Conservation (phyloP, 176 grass and related monocot species). For the Pharus latifolius region DNA sequence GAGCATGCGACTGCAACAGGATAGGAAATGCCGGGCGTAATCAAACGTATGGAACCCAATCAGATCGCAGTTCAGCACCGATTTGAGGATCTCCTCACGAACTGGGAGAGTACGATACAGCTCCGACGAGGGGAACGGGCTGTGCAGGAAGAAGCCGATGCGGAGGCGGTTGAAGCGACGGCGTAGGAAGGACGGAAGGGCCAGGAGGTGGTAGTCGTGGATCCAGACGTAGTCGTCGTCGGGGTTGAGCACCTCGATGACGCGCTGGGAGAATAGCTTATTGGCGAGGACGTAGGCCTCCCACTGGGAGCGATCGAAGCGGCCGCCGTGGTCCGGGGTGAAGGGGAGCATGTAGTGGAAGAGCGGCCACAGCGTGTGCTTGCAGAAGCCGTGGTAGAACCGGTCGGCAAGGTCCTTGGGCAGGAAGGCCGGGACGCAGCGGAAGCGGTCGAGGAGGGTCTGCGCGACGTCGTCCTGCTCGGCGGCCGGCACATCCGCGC, state of each 20-base stretch:
- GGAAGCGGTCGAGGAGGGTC: constrained; percentile 55
- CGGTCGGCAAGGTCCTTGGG: constrained; percentile 37
- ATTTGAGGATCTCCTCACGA: constrained; percentile 45
- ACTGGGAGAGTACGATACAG: constrained; percentile 46
- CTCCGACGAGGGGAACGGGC: constrained; percentile 42
- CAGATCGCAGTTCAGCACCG: constrained; percentile 47
- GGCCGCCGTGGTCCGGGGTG: constrained; percentile 28
- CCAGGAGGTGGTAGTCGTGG: constrained; percentile 97
- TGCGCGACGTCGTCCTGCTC: constrained; percentile 67
- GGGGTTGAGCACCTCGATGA: constrained; percentile 85
- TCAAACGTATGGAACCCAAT: constrained; percentile 46
- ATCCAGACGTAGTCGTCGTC: constrained; percentile 93
- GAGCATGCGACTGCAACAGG: constrained; percentile 53
- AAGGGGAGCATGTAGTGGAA: constrained; percentile 70
- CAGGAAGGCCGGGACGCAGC: constrained; percentile 64
- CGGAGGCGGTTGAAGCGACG: constrained; percentile 60
- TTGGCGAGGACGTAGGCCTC: constrained; percentile 56
- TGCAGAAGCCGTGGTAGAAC: constrained; percentile 73
- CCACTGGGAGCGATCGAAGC: constrained; percentile 64
- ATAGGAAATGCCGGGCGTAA: constrained; percentile 46
- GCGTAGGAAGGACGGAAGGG: constrained; percentile 79
- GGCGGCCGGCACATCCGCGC: constrained; percentile 31
- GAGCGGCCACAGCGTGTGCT: constrained; percentile 58
- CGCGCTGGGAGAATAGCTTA: constrained; percentile 52
- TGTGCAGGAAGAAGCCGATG: constrained; percentile 53